A percentile compares a stretch with the other conserved stretches of the same genome.
phyloP scores from a whole-genome alignment of 352 stramenopile genomes.

The Poterioochromonas sp. region DNA sequence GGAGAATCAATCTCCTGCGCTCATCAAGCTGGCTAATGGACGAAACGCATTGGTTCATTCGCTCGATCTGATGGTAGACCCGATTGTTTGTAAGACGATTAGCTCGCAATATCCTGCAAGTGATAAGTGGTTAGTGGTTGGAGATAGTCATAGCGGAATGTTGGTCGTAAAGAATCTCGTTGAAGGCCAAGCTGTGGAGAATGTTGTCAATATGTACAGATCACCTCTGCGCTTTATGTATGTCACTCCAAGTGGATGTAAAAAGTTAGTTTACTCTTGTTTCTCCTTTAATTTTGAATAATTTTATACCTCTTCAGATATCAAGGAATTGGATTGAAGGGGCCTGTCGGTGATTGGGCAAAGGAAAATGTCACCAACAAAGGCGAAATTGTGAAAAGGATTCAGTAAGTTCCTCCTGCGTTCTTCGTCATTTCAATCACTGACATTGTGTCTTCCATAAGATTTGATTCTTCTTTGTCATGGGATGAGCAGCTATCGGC shows the following conservation, averaged over 20 bases:
- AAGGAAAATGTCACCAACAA: too few relatives aligned
- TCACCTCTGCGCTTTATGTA: background rate
- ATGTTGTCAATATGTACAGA: background rate
- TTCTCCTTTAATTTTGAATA: background rate
- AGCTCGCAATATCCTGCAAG: background rate
- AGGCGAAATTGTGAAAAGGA: too few relatives aligned
- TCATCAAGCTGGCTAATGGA: too few relatives aligned
- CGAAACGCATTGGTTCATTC: background rate
- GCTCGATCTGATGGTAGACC: background rate
- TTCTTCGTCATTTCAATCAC: too few relatives aligned
- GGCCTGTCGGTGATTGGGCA: conserved; percentile 19
- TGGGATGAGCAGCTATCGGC: background rate
- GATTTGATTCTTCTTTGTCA: background rate
- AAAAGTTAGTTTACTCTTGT: background rate
- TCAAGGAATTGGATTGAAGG: conserved; percentile 15
- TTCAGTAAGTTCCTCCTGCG: too few relatives aligned
- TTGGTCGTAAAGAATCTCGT: conserved; percentile 11
- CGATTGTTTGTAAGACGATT: background rate
- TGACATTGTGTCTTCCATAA: too few relatives aligned
- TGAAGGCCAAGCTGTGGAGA: background rate
- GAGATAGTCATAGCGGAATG: conserved; percentile 16
- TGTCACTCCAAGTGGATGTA: background rate
- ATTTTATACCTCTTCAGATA: background rate
- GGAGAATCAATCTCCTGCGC: background rate
- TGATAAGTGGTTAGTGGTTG: background rate